A percentile compares a stretch with the other conserved stretches of the same genome.
Evolutionary conservation across 148 eudicot genomes (phyloP).

Genomic region (Amaranthus cruentus): DNA sequence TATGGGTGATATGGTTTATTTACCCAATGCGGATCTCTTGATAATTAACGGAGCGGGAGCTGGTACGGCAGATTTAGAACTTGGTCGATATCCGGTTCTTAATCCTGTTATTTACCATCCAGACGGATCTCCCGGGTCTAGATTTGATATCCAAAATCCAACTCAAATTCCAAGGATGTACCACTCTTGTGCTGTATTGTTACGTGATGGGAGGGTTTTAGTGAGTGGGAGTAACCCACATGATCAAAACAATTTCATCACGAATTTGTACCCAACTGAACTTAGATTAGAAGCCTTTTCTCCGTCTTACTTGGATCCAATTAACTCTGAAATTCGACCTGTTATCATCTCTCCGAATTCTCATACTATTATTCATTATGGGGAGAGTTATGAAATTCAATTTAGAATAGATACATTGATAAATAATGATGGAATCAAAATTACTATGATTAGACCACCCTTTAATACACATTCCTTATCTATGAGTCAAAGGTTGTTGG

Average conservation of each 20-base stretch:
- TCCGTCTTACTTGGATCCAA: conserved; percentile 46
- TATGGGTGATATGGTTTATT: conserved; percentile 63
- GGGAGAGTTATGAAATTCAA: conserved; percentile 15
- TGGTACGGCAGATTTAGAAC: conserved; percentile 74
- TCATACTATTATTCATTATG: conserved; percentile 28
- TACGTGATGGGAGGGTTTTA: conserved; percentile 63
- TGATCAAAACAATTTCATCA: conserved; percentile 31
- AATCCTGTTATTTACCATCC: conserved; percentile 50
- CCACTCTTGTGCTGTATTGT: conserved; percentile 55
- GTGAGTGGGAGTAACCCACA: conserved; percentile 85
- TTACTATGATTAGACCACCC: conserved; percentile 61
- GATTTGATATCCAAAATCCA: conserved; percentile 46
- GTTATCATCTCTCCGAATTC: conserved; percentile 28
- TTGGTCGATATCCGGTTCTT: conserved; percentile 46
- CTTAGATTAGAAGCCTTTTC: conserved; percentile 67
- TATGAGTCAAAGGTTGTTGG: conserved; percentile 38
- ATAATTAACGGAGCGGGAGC: conserved; percentile 58
- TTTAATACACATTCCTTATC: conserved; percentile 74
- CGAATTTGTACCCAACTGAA: conserved; percentile 58
- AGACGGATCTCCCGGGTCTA: conserved; percentile 25
- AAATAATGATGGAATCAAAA: conserved; percentile 23
- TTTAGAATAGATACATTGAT: conserved; percentile 25
- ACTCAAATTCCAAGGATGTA: conserved; percentile 55
- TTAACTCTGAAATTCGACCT: conserved; percentile 30
- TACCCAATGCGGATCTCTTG: conserved; percentile 46